Evolutionary conservation across 768 basidiomycete species (phyloP), one percentile per base, ranked within the genome.

Genomic region (Naematelia aurantialba): DNA sequence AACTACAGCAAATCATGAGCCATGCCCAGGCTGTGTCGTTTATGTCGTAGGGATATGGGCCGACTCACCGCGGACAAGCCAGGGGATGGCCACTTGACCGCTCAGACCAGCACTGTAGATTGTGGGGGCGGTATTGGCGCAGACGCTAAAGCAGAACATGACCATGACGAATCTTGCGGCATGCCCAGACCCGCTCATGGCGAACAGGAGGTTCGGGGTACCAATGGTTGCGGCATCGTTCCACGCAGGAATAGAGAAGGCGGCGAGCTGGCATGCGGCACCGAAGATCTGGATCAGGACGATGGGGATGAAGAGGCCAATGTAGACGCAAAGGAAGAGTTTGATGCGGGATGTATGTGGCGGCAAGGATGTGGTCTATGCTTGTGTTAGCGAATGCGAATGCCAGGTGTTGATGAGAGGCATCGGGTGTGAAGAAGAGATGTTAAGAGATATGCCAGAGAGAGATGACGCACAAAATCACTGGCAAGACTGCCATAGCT

Each of bases 111-210:
- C 65, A 30, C 59, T 62, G 75, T 96, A 96, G 61, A 91, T 85
- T 4, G 88, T 87, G 1, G 86, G 84, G 0, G 89, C 87, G 46
- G 89, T 86, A 77, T 91, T 92, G 2, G 84, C 88, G 1, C 85
- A 84, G 12, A 89, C 84, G 58, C 85, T 85, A 27, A 92, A 77
- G n/a, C 86, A 84, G 62, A 91, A 80, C 55, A 91, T 70, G 31
- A 75, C 72, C 69, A 77, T 70, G 56, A 77, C 68, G 54, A 74
- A 70, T 55, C 65, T 50, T 12, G 68, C 73, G 24, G 69, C 68
- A 27, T 61, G 58, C 12, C 68, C 70, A 14, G 59, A 55, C 21
- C 76, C 76, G 12, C 60, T 58, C 53, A 73, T 70, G 1, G 64
- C 68, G 44, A 69, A 75, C 2, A 77, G 47, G 25, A 77, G 62